phyloP scores from a whole-genome alignment of 2,329 filamentous ascomycete species.

The Pleurostoma richardsiae region DNA sequence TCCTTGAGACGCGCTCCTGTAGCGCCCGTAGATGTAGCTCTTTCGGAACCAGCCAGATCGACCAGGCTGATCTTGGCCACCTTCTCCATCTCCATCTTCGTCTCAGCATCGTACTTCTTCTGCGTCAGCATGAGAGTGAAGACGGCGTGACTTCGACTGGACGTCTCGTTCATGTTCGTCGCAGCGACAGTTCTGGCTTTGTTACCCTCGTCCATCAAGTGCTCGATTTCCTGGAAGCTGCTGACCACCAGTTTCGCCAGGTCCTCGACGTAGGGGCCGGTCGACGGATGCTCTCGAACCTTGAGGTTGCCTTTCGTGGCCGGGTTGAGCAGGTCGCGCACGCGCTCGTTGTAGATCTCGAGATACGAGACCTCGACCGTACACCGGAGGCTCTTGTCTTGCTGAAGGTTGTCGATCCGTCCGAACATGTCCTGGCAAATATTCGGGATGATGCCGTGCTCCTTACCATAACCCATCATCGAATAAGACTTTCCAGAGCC shows the following conservation, averaged over 20 bases:
- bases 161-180: conserved; percentile 99
- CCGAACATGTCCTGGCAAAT: conserved; percentile 99
- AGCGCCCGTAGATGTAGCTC: conserved; percentile 94
- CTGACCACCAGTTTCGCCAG: conserved; percentile 90
- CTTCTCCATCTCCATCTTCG: conserved; percentile 96
- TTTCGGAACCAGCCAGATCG: conserved; percentile 94
- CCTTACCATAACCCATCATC: conserved; percentile 99
- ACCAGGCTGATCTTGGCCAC: conserved; percentile 97
- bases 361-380: conserved; percentile 98
- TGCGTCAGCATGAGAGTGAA: conserved; percentile 96
- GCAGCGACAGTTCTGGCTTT: conserved; percentile 96
- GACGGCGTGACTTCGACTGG: conserved; percentile 94
- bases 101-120: conserved; percentile 84
- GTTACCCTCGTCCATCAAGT: conserved; percentile 98
- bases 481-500: conserved; percentile 98
- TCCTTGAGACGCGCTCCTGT: conserved; percentile 94
- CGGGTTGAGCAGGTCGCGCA: conserved; percentile 91
- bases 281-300: conserved; percentile 95
- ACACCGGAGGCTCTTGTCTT: conserved; percentile 73
- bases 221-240: conserved; percentile 91
- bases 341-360: conserved; percentile 98
- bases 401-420: conserved; percentile 66
- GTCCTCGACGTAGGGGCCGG: conserved; percentile 96
- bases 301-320: conserved; percentile 94
- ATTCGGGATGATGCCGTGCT: conserved; percentile 90